Evolutionary conservation across 73 alveolate species (phyloP), one percentile per base, ranked within the genome.

Genomic region (Stentor roeselii): DNA sequence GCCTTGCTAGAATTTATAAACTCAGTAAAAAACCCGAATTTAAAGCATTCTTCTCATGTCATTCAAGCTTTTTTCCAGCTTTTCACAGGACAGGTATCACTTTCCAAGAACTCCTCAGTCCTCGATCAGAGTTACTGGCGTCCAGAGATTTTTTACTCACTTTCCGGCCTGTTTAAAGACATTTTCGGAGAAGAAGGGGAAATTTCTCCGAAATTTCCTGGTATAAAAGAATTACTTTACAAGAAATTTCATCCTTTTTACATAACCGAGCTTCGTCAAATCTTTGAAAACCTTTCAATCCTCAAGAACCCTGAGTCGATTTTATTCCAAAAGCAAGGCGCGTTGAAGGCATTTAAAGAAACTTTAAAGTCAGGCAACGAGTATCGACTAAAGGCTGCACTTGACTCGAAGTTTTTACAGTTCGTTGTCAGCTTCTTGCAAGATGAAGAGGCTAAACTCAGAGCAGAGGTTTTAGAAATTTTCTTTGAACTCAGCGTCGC

Each of bases 341-440:
- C 97, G 2, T 61, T 94, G 6, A 92, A 95, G 39, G 87, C 83
- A 61, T 86, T 94, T 11, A 91, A 93, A 85, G 83, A 94, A 75
- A 90, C 92, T 61, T 87, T 94, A 78, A 78, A 92, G 88, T 87
- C 93, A 39, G 93, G 91, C 60, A 93, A 89, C 80, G 84, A 89
- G 3, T 90, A 93, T 86, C 91, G 92, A 84, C 86, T 94, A 30
- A 92, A 95, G 78, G 97, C 95, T 4, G 93, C 97, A 80, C 89
- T 92, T 36, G 98, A 94, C 84, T 86, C 92, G 83, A 92, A 93
- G 83, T 92, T 94, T 34, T 97, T 94, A 27, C 85, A 89, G 74
- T 88, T 84, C 74, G 67, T 86, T 60, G 75, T 89, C 36, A 86
- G 82, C 84, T 86, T 85, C 87, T 39, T 89, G 38, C 88, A 89